phyloP scores from a whole-genome alignment of 169 alveolate genomes.

The Eimeria maxima region DNA sequence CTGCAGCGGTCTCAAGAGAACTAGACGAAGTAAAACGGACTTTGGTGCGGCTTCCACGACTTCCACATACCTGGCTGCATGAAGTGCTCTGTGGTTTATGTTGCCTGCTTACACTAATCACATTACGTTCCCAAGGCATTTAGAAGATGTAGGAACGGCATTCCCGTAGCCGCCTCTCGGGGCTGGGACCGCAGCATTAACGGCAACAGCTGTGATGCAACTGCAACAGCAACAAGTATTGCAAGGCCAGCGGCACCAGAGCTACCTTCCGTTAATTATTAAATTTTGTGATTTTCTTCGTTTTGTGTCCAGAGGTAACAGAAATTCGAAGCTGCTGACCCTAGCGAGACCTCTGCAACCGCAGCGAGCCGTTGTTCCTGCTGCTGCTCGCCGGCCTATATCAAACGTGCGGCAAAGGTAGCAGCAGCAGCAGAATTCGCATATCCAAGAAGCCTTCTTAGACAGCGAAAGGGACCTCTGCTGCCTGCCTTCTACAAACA shows the following conservation, averaged over 20 bases:
- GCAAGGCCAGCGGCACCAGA: not conserved
- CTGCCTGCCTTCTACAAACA: not conserved
- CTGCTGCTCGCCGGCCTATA: slow-evolving; percentile 45
- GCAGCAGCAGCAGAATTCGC: slow-evolving; percentile 14
- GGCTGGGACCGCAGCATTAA: slow-evolving; percentile 35
- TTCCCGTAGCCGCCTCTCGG: slow-evolving; percentile 24
- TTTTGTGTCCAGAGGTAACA: slow-evolving; percentile 40
- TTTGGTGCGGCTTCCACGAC: not conserved
- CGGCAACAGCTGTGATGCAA: not conserved
- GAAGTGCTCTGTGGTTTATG: not conserved
- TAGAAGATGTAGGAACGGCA: not conserved
- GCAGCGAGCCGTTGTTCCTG: slow-evolving; percentile 48
- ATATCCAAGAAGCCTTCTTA: not conserved
- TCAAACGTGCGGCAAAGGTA: not conserved
- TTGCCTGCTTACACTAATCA: too few species aligned
- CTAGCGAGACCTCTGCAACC: slow-evolving; percentile 10
- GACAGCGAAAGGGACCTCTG: not conserved
- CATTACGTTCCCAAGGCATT: not conserved
- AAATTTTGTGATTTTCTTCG: slow-evolving; percentile 6
- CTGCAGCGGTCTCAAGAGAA: slow-evolving; percentile 30
- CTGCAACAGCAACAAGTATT: slow-evolving; percentile 12
- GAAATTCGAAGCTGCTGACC: not conserved
- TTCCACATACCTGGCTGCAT: not conserved
- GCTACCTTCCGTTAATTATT: not conserved
- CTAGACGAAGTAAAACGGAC: not conserved